Evolutionary conservation across 164 flowering plant species (phyloP), one percentile per base, ranked within the genome.

Genomic region (Stephania yunnanensis): DNA sequence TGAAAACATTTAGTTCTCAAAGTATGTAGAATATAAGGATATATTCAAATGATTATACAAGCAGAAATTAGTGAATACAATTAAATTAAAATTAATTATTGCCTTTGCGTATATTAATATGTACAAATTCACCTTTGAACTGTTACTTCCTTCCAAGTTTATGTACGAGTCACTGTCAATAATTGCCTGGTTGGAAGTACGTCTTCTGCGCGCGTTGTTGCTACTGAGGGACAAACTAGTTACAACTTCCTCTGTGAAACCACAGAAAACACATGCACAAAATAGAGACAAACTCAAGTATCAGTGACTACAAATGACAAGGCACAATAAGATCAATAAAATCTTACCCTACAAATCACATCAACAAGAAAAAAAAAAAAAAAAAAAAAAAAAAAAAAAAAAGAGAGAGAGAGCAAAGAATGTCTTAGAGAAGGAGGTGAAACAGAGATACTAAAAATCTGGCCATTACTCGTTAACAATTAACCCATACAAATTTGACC

Each of bases 221-320:
- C 77, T 55, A 72, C 73, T 81, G 55, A 81, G 75, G 68, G 81
- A n/a, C 75, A 76, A 71, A 70, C 79, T 73, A 73, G 78, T 76
- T 7, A 8, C 50, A 44, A 46, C 77, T 5, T 78, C 76, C 70
- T 76, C 81, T 73, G 31, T 20, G 17, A 19, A 25, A 10, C 53
- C 50, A 70, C 11, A 10, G 29, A 42, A 46, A 31, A 7, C 71
- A n/a, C 0, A 45, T n/a, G n/a, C 6, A 45, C 50, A 70, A 45
- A 45, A 5, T 3, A 44, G 19, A 70, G 46, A 45, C 19, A 31
- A 69, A 69, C n/a, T 31, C 5, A 44, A 15, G 4, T 42, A 45
- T 1, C 20, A 45, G 25, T 44, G 11, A 44, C 2, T 20, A 36
- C 6, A 68, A 36, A 42, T 68, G 20, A 19, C 5, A 58, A 58